phyloP scores from a whole-genome alignment of 805 yeast genomes.

The Maudiozyma bulderi region DNA sequence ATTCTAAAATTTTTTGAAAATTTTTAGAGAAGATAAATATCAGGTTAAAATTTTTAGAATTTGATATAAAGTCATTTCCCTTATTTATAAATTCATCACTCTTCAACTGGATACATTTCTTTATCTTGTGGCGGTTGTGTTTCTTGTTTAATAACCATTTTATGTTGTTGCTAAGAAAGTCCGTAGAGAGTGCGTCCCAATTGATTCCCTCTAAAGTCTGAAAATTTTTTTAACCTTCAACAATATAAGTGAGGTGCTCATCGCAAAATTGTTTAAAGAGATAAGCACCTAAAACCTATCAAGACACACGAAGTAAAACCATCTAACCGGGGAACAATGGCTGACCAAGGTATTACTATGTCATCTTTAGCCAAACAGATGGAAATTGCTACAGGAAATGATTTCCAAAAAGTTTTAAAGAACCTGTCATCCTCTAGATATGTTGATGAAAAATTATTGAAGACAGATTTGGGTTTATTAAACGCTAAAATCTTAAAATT shows the following conservation, averaged over 20 bases:
- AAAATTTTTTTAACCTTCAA: no score
- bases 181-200: no score
- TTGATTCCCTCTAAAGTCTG: no score
- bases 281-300: no score
- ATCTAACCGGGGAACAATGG: slow-evolving; percentile 1
- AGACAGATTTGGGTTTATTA: slow-evolving; percentile 25
- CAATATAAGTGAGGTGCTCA: no score
- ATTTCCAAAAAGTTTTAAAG: slow-evolving; percentile 23
- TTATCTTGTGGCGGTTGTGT: not conserved
- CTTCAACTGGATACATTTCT: no score
- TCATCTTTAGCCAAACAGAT: slow-evolving; percentile 19
- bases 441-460: slow-evolving; percentile 24
- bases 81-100: not conserved
- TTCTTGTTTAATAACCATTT: not conserved
- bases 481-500: slow-evolving; percentile 34
- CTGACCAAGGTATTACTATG: slow-evolving; percentile 15
- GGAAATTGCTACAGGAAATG: slow-evolving; percentile 21
- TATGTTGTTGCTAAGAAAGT: not conserved
- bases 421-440: slow-evolving; percentile 20
- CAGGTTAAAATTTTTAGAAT: no score
- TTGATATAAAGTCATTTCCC: not conserved
- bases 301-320: not conserved
- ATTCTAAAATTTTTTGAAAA: no score
- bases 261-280: no score
- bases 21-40: no score